Base-by-base conservation (phyloP, 352 stramenopile genomes). In the Phytopythium oedochilum region DNA sequence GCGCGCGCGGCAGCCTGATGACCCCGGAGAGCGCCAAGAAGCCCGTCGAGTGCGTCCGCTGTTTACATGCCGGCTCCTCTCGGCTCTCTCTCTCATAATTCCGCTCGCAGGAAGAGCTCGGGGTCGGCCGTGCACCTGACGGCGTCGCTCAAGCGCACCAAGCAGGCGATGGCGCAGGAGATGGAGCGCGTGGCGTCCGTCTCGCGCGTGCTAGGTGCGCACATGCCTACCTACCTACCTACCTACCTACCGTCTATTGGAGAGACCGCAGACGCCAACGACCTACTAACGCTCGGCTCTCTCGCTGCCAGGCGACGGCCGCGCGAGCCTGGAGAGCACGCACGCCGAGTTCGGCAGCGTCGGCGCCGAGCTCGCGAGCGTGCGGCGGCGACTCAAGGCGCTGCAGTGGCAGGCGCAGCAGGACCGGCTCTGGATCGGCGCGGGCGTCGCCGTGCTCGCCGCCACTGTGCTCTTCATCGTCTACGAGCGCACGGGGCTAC, bases 361-460 rank as follows among this genome's bases (percentile, higher is more conserved):
- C 4, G 75, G 83, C 28, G 60, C 74, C 2, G 74, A 89, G 57
- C 73, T 92, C 25, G 59, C 35, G 1, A 63, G 78, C 56, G 78
- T 92, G 39, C 63, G 71, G 2, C 76, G 84, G 59, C 66, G 67
- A 15, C 68, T 92, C n/a, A 85, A 82, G 59, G 67, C 64, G 15
- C 67, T 70, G 26, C 55, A 90, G 70, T 92, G 83, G 83, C 83
- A 92, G 45, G 78, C 83, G 14, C 78, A 63, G 10, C 77, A 88
- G 55, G 83, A 92, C 57, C 73, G 74, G 42, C 78, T 92, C 68
- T 92, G 83, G 80, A 92, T 92, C 49, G 76, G 61, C 9, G 78
- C 83, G 1, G 80, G 83, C 20, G 63, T 92, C 38, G 44, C 68
- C 1, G 60, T 88, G n/a, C 63, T 92, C 14, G 50, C 72, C 12